Evolutionary conservation across 1,139 yeast species (phyloP), one percentile per base, ranked within the genome.

Genomic region (Protomyces inundatus): DNA sequence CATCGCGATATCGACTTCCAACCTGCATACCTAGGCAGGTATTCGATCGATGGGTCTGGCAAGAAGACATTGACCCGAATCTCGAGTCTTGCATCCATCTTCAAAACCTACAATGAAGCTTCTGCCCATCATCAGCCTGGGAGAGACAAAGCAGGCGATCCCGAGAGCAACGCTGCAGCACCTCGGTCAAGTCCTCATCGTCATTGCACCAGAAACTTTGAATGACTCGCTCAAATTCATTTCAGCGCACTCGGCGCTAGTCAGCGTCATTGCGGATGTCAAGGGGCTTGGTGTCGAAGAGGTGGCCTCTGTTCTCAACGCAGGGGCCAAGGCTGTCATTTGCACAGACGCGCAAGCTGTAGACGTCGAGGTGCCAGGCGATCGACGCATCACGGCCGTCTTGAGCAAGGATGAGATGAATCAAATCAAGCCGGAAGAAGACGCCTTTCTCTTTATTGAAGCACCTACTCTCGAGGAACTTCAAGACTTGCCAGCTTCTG

Each of bases 151-250:
- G 4, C 52, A 34, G 10, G 34, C 51, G 2, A 52, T 58, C 10
- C 62, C 62, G 14, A 55, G 62, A n/a, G 52, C 42, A 30, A 36
- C 56, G 6, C n/a, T 58, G 14, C 62, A 58, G 45, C 62, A 58
- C 33, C 23, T 58, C 6, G 62, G 62, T 4, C 62, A 58, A 36
- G 40, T 52, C 4, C 62, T 58, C 12, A 32, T 58, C 23, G 23
- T 37, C 6, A 42, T 52, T 23, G 37, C 32, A 9, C 37, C 62
- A 36, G 46, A 23, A 6, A 55, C 51, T 35, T 37, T 42, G 12
- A 56, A 52, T 3, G 34, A 39, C 14, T 51, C 52, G 6, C 52
- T 50, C 14, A 14, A 42, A 16, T 58, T 58, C 52, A 51, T 52
- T 42, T 16, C 32, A 5, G 62, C 62, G 5, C 62, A 58, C 35